These are phyloP conservation scores for Coemansia sp. DNA, from an alignment of 192 early-diverging fungal species.

Conservation along the genomic window DNA sequence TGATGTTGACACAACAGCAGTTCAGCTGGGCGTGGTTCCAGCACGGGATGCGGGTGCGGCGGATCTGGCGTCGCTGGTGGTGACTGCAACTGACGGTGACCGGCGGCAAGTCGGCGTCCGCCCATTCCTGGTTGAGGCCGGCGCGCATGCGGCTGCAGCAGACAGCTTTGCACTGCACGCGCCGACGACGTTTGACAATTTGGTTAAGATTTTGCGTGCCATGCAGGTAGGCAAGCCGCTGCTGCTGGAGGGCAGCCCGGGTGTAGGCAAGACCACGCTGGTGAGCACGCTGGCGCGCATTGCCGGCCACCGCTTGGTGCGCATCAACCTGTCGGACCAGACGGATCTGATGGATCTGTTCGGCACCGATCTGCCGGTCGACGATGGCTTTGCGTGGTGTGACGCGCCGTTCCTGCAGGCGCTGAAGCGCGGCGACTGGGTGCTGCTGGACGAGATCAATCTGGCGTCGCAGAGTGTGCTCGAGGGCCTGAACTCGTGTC, in stretches of 20 bases:
- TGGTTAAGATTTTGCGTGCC: slow-evolving; percentile 78
- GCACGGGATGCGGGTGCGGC: not conserved
- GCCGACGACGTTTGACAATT: slow-evolving; percentile 87
- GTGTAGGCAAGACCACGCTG: slow-evolving; percentile 94
- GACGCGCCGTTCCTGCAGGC: slow-evolving; percentile 96
- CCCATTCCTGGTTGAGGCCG: slow-evolving; percentile 72
- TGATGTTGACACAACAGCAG: not conserved
- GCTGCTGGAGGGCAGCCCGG: slow-evolving; percentile 93
- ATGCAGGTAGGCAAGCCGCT: slow-evolving; percentile 90
- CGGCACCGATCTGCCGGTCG: slow-evolving; percentile 92
- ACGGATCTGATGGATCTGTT: slow-evolving; percentile 98
- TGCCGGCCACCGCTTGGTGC: slow-evolving; percentile 79
- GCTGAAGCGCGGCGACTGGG: slow-evolving; percentile 95
- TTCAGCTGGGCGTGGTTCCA: slow-evolving; percentile 34
- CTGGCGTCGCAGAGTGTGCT: slow-evolving; percentile 97
- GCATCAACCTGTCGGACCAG: slow-evolving; percentile 98
- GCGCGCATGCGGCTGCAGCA: slow-evolving; percentile 53
- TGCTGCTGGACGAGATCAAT: slow-evolving; percentile 95
- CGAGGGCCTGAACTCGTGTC: slow-evolving; percentile 97
- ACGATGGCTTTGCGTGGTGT: slow-evolving; percentile 83
- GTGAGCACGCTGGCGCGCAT: slow-evolving; percentile 74
- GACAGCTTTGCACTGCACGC: slow-evolving; percentile 77
- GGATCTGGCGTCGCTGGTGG: slow-evolving; percentile 4
- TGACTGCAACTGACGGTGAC: not conserved
- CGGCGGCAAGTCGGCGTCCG: slow-evolving; percentile 63